Base-by-base conservation (phyloP, 1,284 basidiomycete genomes). In the Apiotrichum laibachii region DNA sequence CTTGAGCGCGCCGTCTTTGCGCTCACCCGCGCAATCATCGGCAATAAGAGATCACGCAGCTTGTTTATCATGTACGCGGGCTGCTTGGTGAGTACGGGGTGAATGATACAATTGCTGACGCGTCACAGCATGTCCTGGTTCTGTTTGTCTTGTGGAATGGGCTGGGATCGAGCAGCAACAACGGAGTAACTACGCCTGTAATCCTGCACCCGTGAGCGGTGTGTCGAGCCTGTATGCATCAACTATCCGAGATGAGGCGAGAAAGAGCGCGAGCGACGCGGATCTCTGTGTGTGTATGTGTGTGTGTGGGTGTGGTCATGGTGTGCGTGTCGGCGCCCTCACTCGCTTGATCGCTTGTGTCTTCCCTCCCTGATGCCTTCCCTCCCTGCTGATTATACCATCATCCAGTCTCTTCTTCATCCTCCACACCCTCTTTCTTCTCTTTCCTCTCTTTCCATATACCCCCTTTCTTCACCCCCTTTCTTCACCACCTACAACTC, bases 1-100 rank as follows among this genome's bases (percentile, higher is more conserved):
- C 81, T 97, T 10, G 95, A 99, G 73, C 85, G 92, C 31, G 87
- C 88, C 16, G 86, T 96, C 1, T 87, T 98, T 56, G 83, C 86
- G 18, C 80, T 98, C 15, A 95, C 95, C 0, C 85, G 89, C 21
- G 83, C 87, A 18, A 88, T 99, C 51, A 84, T 98, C 19, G 89
- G 90, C 42, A 93, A 92, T 73, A 87, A 92, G 51, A 84, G 90
- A 22, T 86, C 91, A 43, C 82, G 92, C 64, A 73, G 66, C 46
- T 31, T 72, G 42, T 79, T 79, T 60, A 78, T 79, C 53, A 54
- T 79, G 13, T 79, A 79, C 49, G 70, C 76, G 1, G 75, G 61
- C 1, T 68, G 68, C 21, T 55, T 77, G 64, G 76, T 78, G 53
- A 68, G 73, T 67, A 10, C 5, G 5, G 10, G 5, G 35, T 5